A percentile compares a stretch with the other conserved stretches of the same genome.
Evolutionary conservation across 2,329 filamentous ascomycete genomes (phyloP).

Genomic region (Phyllosticta ampelicida): DNA sequence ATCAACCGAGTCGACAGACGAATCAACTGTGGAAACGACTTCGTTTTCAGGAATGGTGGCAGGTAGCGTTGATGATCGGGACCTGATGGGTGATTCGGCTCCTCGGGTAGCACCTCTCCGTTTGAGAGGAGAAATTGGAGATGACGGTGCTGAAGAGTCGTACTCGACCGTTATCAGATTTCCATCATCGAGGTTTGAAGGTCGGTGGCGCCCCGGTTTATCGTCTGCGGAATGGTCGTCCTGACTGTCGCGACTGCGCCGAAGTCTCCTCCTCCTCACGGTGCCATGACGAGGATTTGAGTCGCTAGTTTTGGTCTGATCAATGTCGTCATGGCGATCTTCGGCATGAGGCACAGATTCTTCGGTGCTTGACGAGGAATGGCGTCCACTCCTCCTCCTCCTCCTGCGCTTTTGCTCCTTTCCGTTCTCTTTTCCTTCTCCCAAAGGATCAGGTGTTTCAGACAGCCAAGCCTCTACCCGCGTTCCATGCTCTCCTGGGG

Average conservation of each 20-base stretch:
- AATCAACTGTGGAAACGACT: conserved; percentile 22
- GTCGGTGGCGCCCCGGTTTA: not conserved
- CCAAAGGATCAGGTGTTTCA: conserved; percentile 44
- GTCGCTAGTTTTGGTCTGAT: not conserved
- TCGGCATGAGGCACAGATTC: conserved; percentile 3
- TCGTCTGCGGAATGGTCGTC: conserved; percentile 12
- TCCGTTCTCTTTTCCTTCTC: conserved; percentile 31
- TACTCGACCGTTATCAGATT: conserved; percentile 11
- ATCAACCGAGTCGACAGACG: conserved; percentile 26
- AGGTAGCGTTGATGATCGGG: conserved; percentile 21
- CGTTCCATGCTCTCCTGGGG: conserved; percentile 35
- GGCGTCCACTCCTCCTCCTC: conserved; percentile 2
- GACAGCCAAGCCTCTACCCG: conserved; percentile 54
- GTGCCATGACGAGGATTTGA: conserved; percentile 11
- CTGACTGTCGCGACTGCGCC: conserved; percentile 20
- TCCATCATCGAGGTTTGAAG: conserved; percentile 16
- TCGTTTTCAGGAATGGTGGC: conserved; percentile 17
- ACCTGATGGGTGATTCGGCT: conserved; percentile 30
- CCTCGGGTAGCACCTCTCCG: conserved; percentile 28
- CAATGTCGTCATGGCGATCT: not conserved
- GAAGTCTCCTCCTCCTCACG: conserved; percentile 18
- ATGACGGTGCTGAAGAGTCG: conserved; percentile 4
- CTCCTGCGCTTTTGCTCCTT: conserved; percentile 3
- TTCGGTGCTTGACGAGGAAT: conserved; percentile 8
- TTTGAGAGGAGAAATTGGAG: conserved; percentile 21